Percentiles rank a stretch among this genome's conserved stretches.
Conservation (phyloP, 768 basidiomycete genomes). For the Termitomyces sp. region DNA sequence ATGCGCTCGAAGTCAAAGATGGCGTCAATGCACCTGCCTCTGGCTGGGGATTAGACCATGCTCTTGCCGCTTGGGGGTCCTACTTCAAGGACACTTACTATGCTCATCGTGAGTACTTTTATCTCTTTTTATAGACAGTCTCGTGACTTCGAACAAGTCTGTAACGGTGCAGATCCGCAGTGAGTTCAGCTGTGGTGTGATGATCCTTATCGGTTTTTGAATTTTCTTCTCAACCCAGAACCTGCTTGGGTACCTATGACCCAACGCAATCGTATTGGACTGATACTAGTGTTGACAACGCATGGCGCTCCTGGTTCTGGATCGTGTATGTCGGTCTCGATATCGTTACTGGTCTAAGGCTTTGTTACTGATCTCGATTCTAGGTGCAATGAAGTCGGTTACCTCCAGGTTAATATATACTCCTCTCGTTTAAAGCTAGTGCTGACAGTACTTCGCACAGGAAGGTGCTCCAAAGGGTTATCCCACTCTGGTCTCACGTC, state of each 20-base stretch:
- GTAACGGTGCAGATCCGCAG: slow-evolving; percentile 41
- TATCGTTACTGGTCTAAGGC: neutral
- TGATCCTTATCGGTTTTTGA: neutral
- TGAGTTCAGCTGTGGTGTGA: slow-evolving; percentile 25
- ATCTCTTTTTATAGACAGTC: neutral
- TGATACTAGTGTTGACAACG: slow-evolving; percentile 50
- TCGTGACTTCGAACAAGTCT: slow-evolving; percentile 34
- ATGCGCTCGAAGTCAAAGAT: slow-evolving; percentile 61
- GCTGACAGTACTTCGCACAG: slow-evolving; percentile 15
- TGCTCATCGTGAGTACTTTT: slow-evolving; percentile 31
- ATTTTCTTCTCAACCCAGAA: slow-evolving; percentile 18
- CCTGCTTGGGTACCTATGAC: slow-evolving; percentile 40
- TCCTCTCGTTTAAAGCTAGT: neutral
- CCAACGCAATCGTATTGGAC: slow-evolving; percentile 41
- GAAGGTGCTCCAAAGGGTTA: slow-evolving; percentile 34
- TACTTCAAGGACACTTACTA: slow-evolving; percentile 53
- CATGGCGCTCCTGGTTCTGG: slow-evolving; percentile 65
- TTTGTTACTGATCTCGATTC: slow-evolving; percentile 1
- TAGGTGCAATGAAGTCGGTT: slow-evolving; percentile 72
- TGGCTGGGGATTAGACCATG: slow-evolving; percentile 62
- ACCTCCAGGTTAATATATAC: slow-evolving; percentile 31
- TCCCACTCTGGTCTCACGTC: slow-evolving; percentile 48
- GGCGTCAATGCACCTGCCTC: slow-evolving; percentile 41
- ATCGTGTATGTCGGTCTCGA: slow-evolving; percentile 43
- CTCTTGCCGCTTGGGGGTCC: slow-evolving; percentile 54